These are phyloP conservation scores for Podosphaera xanthii DNA, from an alignment of 2,329 filamentous ascomycete species.

Conservation along the genomic window DNA sequence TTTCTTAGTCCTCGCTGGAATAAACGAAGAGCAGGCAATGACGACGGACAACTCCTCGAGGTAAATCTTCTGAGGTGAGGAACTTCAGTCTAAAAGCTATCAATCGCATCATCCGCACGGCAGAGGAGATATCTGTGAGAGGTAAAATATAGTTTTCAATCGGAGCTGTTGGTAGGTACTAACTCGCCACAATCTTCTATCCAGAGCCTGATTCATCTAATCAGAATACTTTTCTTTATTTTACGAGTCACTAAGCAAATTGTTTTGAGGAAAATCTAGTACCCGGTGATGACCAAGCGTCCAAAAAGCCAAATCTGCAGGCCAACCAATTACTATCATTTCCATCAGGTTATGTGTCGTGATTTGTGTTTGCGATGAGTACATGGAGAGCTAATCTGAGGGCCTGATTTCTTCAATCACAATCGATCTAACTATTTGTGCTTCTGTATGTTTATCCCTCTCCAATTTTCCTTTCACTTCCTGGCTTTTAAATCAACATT, in stretches of 20 bases:
- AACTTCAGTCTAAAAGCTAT: constrained; percentile 3
- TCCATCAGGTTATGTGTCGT: constrained; percentile 6
- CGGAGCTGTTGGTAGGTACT: constrained; percentile 15
- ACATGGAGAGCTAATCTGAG: constrained; percentile 20
- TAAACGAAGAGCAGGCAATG: constrained; percentile 8
- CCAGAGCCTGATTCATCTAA: neutral
- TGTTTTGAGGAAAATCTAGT: constrained; percentile 3
- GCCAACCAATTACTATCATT: constrained; percentile 12
- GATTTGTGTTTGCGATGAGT: constrained; percentile 18
- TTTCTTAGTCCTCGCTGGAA: constrained; percentile 3
- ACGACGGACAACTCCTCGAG: constrained; percentile 11
- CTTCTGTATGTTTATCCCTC: no score
- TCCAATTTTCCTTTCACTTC: no score
- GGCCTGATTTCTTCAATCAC: constrained; percentile 4
- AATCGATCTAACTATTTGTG: no score
- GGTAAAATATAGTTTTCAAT: constrained; percentile 19
- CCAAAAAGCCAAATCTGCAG: constrained; percentile 20
- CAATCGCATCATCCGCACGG: neutral
- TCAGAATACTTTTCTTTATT: no score
- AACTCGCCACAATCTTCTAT: neutral
- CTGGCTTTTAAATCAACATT: no score
- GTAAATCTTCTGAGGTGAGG: constrained; percentile 3
- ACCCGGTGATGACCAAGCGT: constrained; percentile 18
- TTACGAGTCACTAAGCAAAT: neutral
- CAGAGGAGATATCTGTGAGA: neutral